phyloP scores from a whole-genome alignment of 2,329 filamentous ascomycete genomes.

The Exophiala bonariae region DNA sequence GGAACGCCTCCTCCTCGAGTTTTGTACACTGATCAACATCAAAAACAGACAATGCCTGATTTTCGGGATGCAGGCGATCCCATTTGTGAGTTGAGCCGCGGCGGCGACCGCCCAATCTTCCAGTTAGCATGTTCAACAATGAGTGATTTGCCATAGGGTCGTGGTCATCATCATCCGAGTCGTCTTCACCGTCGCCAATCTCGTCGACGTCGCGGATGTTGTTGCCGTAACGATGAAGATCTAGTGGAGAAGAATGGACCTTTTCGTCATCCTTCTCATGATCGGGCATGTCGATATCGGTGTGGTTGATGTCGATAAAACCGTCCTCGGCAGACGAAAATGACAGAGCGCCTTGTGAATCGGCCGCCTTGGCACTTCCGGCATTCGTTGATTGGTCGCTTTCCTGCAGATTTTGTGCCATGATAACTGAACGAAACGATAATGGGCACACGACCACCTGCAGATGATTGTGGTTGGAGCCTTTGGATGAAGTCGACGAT shows the following conservation, averaged over 20 bases:
- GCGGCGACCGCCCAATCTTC: conserved; percentile 25
- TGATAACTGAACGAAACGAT: conserved; percentile 2
- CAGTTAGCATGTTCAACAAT: conserved; percentile 28
- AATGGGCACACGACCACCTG: too few relatives aligned
- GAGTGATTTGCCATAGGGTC: conserved; percentile 27
- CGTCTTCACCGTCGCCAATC: conserved; percentile 22
- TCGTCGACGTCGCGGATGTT: conserved; percentile 21
- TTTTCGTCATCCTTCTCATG: conserved; percentile 11
- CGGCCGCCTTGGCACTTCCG: conserved; percentile 19
- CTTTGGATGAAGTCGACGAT: too few relatives aligned
- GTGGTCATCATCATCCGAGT: conserved; percentile 25
- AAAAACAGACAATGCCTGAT: conserved; percentile 66
- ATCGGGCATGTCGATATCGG: conserved; percentile 26
- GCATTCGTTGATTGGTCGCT: conserved; percentile 12
- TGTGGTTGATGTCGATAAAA: conserved; percentile 27
- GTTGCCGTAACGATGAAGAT: conserved; percentile 24
- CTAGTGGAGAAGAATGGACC: conserved; percentile 12
- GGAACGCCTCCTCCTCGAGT: conserved; percentile 60
- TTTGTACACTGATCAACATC: conserved; percentile 55
- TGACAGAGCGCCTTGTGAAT: conserved; percentile 13
- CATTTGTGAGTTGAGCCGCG: conserved; percentile 27
- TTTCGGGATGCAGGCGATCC: conserved; percentile 69
- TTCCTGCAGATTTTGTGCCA: conserved; percentile 8
- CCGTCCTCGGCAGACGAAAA: conserved; percentile 25
- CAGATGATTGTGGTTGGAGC: too few relatives aligned